These are phyloP conservation scores for Aspergillus avenaceus DNA, from an alignment of 495 filamentous ascomycete genomes.

Conservation along the genomic window DNA sequence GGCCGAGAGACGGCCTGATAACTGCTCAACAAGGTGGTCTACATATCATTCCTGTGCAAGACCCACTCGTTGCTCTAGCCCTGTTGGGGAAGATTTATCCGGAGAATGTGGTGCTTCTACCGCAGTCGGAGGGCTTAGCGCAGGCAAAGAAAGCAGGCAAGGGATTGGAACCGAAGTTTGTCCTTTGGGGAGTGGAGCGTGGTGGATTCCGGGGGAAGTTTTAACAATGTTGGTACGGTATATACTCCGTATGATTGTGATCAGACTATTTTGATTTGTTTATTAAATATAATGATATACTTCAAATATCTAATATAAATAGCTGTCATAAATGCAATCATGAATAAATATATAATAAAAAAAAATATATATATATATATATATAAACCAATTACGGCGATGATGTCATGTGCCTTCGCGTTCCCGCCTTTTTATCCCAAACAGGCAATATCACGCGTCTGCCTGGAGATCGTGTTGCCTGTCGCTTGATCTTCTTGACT, in stretches of 20 bases:
- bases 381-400: slow-evolving; percentile 8
- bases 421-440: slow-evolving; percentile 29
- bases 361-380: too few species aligned
- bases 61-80: slow-evolving; percentile 19
- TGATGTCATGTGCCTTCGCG: slow-evolving; percentile 47
- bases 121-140: slow-evolving; percentile 4
- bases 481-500: slow-evolving; percentile 10
- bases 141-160: slow-evolving; percentile 16
- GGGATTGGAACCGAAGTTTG: slow-evolving; percentile 23
- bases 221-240: too few species aligned
- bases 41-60: slow-evolving; percentile 19
- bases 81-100: slow-evolving; percentile 30
- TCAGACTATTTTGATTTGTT: too few species aligned
- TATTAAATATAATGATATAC: too few species aligned
- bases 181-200: slow-evolving; percentile 25
- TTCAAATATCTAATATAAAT: too few species aligned
- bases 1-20: slow-evolving; percentile 12
- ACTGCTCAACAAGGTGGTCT: slow-evolving; percentile 12
- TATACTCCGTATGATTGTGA: too few species aligned
- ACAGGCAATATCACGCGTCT: slow-evolving; percentile 46
- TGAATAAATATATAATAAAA: too few species aligned
- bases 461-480: slow-evolving; percentile 22
- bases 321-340: too few species aligned
- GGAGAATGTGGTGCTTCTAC: slow-evolving; percentile 25
- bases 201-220: too few species aligned